These are phyloP conservation scores for Mucor saturninus DNA, from an alignment of 371 early-diverging fungal genomes.

Conservation along the genomic window DNA sequence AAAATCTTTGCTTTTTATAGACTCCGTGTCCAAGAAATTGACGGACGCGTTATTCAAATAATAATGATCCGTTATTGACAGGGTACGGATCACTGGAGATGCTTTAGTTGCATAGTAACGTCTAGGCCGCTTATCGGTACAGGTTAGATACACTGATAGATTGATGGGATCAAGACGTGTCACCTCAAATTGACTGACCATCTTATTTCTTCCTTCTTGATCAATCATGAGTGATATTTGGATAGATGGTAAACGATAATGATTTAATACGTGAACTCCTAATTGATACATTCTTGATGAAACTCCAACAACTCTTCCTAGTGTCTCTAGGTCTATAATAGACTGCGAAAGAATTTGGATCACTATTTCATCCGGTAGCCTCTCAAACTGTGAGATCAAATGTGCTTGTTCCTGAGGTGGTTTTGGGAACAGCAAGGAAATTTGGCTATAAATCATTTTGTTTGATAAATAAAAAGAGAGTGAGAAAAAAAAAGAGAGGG, in stretches of 20 bases:
- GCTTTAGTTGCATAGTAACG: conserved; percentile 22
- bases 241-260: conserved; percentile 10
- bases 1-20: background rate
- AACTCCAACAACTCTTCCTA: conserved; percentile 6
- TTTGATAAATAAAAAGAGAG: too few species aligned
- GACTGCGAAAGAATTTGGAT: conserved; percentile 12
- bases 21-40: background rate
- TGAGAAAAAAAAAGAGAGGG: too few species aligned
- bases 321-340: conserved; percentile 4
- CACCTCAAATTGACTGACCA: conserved; percentile 16
- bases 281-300: conserved; percentile 14
- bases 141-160: background rate
- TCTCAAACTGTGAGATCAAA: background rate
- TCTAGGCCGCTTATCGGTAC: conserved; percentile 1
- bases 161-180: conserved; percentile 1
- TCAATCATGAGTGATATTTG: conserved; percentile 12
- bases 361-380: conserved; percentile 24
- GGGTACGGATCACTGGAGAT: conserved; percentile 14
- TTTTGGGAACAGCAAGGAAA: too few species aligned
- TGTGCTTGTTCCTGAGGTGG: too few species aligned
- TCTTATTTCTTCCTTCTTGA: conserved; percentile 26
- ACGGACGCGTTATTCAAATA: too few species aligned
- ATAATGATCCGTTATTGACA: conserved; percentile 4
- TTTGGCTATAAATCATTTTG: too few species aligned
- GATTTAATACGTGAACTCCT: conserved; percentile 1